These are phyloP conservation scores for Penicillium vulpinum DNA, from an alignment of 2,329 filamentous ascomycete species.

Conservation along the genomic window DNA sequence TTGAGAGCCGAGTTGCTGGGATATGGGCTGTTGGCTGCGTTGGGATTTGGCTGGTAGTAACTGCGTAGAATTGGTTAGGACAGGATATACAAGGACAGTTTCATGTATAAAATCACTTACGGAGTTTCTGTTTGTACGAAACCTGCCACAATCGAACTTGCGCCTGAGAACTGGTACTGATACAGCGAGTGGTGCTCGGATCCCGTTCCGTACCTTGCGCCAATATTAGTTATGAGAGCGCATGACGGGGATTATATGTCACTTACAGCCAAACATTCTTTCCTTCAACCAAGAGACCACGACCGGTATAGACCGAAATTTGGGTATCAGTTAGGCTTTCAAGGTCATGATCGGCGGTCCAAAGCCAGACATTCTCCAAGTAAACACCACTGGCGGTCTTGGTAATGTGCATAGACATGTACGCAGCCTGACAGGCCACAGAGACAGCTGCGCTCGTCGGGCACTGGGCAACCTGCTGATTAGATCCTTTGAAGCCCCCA, in stretches of 20 bases:
- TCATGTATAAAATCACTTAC: constrained; percentile 18
- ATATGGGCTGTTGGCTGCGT: constrained; percentile 36
- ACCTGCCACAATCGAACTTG: constrained; percentile 34
- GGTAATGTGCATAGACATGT: constrained; percentile 42
- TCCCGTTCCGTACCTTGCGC: constrained; percentile 40
- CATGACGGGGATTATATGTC: neutral
- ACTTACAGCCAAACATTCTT: constrained; percentile 42
- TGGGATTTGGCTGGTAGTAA: constrained; percentile 43
- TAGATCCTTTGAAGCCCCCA: constrained; percentile 53
- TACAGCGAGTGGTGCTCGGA: constrained; percentile 52
- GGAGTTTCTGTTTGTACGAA: constrained; percentile 44
- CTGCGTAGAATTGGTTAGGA: constrained; percentile 11
- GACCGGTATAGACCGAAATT: constrained; percentile 55
- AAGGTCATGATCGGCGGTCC: constrained; percentile 58
- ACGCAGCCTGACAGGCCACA: constrained; percentile 37
- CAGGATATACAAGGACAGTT: neutral
- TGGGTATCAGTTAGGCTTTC: constrained; percentile 52
- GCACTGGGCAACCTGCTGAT: constrained; percentile 46
- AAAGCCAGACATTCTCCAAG: constrained; percentile 55
- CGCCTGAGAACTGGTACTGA: constrained; percentile 49
- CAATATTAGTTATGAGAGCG: constrained; percentile 4
- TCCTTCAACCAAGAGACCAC: constrained; percentile 54
- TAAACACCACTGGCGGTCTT: constrained; percentile 39
- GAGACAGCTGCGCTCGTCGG: constrained; percentile 42
- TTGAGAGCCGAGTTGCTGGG: constrained; percentile 30